Conservation (phyloP, 768 basidiomycete species). For the Serendipita sp. region DNA sequence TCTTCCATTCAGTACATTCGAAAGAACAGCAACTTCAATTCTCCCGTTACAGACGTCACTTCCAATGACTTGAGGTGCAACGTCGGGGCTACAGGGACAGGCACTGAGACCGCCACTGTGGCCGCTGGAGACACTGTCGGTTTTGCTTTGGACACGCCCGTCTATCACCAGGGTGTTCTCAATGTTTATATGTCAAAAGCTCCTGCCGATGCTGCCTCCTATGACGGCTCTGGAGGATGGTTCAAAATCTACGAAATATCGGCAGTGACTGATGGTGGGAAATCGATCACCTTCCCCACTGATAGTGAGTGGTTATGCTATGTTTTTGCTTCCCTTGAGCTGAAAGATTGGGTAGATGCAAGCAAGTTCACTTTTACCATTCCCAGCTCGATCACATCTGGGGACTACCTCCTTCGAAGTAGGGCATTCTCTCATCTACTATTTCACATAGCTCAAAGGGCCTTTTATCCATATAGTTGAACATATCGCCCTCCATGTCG, state of each 20-base stretch:
- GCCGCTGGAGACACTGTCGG: conserved; percentile 17
- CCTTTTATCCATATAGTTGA: too few species aligned
- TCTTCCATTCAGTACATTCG: neutral
- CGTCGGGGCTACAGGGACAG: neutral
- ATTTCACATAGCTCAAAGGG: too few species aligned
- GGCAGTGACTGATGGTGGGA: neutral
- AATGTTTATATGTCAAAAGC: conserved; percentile 12
- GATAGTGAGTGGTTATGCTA: conserved; percentile 3
- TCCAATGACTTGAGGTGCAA: neutral
- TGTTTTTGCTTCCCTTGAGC: too few species aligned
- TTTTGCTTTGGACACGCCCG: conserved; percentile 12
- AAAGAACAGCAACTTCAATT: neutral
- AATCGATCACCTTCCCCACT: conserved; percentile 4
- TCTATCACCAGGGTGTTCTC: neutral
- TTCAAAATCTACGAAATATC: conserved; percentile 13
- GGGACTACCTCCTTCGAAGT: neutral
- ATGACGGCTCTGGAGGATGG: conserved; percentile 11
- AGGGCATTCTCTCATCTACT: neutral
- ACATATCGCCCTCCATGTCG: too few species aligned
- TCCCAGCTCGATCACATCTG: neutral
- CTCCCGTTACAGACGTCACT: neutral
- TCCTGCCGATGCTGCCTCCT: conserved; percentile 8
- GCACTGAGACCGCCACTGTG: neutral
- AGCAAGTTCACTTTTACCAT: neutral
- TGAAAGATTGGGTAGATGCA: neutral